Conservation (phyloP, 805 yeast genomes). For the Isabelozyma rhagii region DNA sequence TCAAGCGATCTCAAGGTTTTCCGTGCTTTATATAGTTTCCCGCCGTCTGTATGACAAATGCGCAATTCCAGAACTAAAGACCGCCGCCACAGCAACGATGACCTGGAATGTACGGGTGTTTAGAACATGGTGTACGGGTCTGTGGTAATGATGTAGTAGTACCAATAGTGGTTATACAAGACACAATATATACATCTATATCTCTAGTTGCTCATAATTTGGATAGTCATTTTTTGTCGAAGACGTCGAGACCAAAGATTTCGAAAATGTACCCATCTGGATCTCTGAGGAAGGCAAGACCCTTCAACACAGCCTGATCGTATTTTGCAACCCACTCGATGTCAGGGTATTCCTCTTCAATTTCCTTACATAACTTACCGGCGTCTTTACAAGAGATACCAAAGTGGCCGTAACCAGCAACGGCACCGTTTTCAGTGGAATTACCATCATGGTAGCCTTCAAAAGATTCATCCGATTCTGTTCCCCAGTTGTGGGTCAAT, state of each 20-base stretch:
- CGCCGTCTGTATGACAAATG: no score
- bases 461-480: constrained; percentile 74
- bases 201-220: neutral
- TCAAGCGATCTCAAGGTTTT: no score
- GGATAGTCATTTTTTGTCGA: constrained; percentile 3
- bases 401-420: constrained; percentile 85
- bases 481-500: constrained; percentile 94
- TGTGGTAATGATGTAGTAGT: no score
- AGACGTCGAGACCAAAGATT: constrained; percentile 47
- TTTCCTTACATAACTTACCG: constrained; percentile 49
- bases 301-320: constrained; percentile 53
- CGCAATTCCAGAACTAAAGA: no score
- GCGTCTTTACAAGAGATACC: constrained; percentile 71
- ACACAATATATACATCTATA: no score
- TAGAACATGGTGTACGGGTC: no score
- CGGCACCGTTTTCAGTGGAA: constrained; percentile 46
- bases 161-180: no score
- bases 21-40: no score
- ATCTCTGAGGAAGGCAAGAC: constrained; percentile 73
- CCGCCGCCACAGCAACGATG: no score
- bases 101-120: no score
- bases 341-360: constrained; percentile 42
- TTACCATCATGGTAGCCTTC: constrained; percentile 80
- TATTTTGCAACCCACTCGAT: constrained; percentile 57
- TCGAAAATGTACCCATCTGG: constrained; percentile 91